These are phyloP conservation scores for Davidsoniella virescens DNA, from an alignment of 2,329 filamentous ascomycete species.

Conservation along the genomic window DNA sequence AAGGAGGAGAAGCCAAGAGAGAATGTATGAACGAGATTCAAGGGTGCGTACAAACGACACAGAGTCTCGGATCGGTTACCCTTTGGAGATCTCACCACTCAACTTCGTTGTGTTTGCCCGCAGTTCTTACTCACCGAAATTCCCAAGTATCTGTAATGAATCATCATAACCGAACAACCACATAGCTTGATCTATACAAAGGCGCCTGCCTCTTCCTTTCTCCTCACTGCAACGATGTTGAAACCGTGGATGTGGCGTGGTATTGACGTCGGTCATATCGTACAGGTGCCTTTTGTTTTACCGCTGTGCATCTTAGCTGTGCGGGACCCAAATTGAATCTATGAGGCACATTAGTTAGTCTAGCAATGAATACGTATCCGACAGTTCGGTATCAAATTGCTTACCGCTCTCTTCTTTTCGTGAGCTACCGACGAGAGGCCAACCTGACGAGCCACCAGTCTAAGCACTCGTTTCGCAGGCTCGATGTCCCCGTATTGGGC, in stretches of 20 bases:
- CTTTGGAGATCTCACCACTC: too few species aligned
- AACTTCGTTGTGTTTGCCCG: too few species aligned
- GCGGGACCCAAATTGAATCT: conserved; percentile 70
- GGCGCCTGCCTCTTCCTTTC: too few species aligned
- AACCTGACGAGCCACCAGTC: conserved; percentile 6
- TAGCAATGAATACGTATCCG: too few species aligned
- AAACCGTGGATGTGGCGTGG: too few species aligned
- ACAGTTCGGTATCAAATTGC: not conserved
- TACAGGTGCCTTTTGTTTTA: conserved; percentile 48
- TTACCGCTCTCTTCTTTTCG: conserved; percentile 10
- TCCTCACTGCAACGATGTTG: too few species aligned
- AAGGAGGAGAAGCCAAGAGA: too few species aligned
- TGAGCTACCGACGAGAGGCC: not conserved
- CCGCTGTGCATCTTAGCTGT: conserved; percentile 70
- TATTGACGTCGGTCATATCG: not conserved
- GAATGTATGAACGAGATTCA: too few species aligned
- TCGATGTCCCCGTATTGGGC: conserved; percentile 33
- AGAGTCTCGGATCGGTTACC: too few species aligned
- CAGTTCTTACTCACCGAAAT: conserved; percentile 17
- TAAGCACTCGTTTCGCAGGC: conserved; percentile 62
- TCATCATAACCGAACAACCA: conserved; percentile 42
- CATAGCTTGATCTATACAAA: too few species aligned
- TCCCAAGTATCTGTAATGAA: conserved; percentile 58
- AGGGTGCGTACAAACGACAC: too few species aligned
- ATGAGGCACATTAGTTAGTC: not conserved